phyloP scores from a whole-genome alignment of 106 monocot species.

The Dioscorea dumetorum region DNA sequence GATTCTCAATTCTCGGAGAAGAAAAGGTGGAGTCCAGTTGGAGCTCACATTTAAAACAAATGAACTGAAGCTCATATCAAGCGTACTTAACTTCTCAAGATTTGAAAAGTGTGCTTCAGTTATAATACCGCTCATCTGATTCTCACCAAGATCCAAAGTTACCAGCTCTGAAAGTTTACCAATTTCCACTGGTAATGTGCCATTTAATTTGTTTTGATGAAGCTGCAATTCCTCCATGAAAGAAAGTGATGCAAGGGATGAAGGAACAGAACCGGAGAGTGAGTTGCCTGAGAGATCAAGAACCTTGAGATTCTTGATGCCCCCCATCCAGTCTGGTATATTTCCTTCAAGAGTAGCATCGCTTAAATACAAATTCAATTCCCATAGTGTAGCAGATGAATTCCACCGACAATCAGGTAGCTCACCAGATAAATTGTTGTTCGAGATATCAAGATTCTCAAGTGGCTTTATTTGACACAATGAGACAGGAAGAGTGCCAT shows the following conservation, averaged over 20 bases:
- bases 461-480: neutral
- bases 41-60: conserved; percentile 11
- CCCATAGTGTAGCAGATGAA: neutral
- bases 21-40: conserved; percentile 25
- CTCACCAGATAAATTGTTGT: conserved; percentile 1
- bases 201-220: too few relatives aligned
- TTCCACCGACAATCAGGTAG: conserved; percentile 11
- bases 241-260: too few relatives aligned
- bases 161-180: conserved; percentile 8
- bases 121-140: conserved; percentile 3
- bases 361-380: neutral
- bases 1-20: neutral
- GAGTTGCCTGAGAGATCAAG: conserved; percentile 4
- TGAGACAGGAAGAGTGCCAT: conserved; percentile 3
- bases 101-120: conserved; percentile 1
- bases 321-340: neutral
- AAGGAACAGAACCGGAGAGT: conserved; percentile 9
- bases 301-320: neutral
- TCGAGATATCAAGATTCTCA: neutral
- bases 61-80: conserved; percentile 5
- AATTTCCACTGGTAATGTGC: neutral
- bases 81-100: neutral
- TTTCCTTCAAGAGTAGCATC: neutral
- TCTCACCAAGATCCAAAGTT: conserved; percentile 1
- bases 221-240: too few relatives aligned